Conservation (phyloP, 1,139 yeast species). For the Kodamaea anthophila region DNA sequence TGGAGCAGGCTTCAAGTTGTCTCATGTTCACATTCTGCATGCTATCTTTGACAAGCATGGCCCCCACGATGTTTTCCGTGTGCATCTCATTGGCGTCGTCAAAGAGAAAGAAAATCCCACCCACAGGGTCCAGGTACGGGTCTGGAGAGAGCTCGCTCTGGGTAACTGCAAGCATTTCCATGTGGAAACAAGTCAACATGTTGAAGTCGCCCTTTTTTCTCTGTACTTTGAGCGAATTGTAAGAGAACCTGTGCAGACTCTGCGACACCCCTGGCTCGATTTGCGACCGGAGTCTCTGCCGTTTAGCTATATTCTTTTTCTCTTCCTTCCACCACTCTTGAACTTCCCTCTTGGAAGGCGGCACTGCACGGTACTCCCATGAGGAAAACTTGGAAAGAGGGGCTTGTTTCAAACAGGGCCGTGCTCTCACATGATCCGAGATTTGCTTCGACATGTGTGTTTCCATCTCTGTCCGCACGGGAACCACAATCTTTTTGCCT, state of each 20-base stretch:
- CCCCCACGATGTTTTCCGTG: neutral
- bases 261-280: slow-evolving; percentile 42
- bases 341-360: slow-evolving; percentile 26
- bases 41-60: neutral
- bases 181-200: slow-evolving; percentile 46
- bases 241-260: slow-evolving; percentile 28
- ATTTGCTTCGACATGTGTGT: slow-evolving; percentile 13
- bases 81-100: slow-evolving; percentile 38
- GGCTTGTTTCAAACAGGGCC: too few species aligned
- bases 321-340: slow-evolving; percentile 17
- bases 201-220: slow-evolving; percentile 42
- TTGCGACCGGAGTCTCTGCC: slow-evolving; percentile 37
- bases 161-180: slow-evolving; percentile 66
- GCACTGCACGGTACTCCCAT: slow-evolving; percentile 26
- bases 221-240: slow-evolving; percentile 25
- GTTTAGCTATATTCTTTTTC: slow-evolving; percentile 8
- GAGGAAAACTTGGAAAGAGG: slow-evolving; percentile 1
- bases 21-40: neutral
- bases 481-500: slow-evolving; percentile 51
- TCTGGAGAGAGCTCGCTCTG: slow-evolving; percentile 49
- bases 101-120: slow-evolving; percentile 57
- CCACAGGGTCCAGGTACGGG: slow-evolving; percentile 55
- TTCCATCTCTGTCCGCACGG: slow-evolving; percentile 13
- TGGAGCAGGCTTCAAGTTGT: neutral
- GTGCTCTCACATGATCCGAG: slow-evolving; percentile 1